Percentiles rank a stretch among this genome's conserved stretches.
These are phyloP conservation scores for Onygenales sp. DNA, from an alignment of 2,329 filamentous ascomycete genomes.

Conservation along the genomic window DNA sequence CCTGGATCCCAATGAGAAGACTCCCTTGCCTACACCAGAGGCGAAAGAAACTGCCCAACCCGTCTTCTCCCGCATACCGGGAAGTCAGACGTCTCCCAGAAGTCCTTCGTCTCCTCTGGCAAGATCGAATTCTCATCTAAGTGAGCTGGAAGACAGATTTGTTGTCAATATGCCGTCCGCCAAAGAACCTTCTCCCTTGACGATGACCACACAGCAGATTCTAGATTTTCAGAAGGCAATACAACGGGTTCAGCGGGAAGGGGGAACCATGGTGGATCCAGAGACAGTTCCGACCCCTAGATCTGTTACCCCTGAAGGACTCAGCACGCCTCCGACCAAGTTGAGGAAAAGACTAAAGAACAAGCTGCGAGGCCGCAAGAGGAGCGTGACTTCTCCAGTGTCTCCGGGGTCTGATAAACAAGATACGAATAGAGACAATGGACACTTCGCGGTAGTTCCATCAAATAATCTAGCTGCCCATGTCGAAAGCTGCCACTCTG, in stretches of 20 bases:
- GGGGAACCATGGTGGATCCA: slow-evolving; percentile 22
- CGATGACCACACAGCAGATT: slow-evolving; percentile 31
- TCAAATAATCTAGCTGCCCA: not conserved
- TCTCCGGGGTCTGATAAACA: not conserved
- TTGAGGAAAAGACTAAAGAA: slow-evolving; percentile 6
- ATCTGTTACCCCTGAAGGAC: slow-evolving; percentile 19
- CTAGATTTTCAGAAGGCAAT: slow-evolving; percentile 29
- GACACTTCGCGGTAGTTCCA: not conserved
- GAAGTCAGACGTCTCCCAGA: slow-evolving; percentile 12
- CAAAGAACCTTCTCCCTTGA: slow-evolving; percentile 31
- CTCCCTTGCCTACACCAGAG: slow-evolving; percentile 12
- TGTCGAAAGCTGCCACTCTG: not conserved
- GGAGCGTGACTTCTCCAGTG: slow-evolving; percentile 5
- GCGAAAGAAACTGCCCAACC: not conserved
- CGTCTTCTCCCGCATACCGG: not conserved
- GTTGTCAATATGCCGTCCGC: slow-evolving; percentile 36
- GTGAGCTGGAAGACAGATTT: slow-evolving; percentile 32
- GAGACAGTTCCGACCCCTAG: slow-evolving; percentile 24
- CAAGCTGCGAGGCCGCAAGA: not conserved
- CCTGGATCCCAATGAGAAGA: slow-evolving; percentile 17
- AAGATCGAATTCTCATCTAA: slow-evolving; percentile 20
- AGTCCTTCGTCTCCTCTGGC: slow-evolving; percentile 22
- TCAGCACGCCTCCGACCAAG: slow-evolving; percentile 19
- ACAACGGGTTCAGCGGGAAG: slow-evolving; percentile 21
- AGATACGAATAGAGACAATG: not conserved